phyloP scores from a whole-genome alignment of 2,329 filamentous ascomycete species.

The Clarireedia homoeocarpa region DNA sequence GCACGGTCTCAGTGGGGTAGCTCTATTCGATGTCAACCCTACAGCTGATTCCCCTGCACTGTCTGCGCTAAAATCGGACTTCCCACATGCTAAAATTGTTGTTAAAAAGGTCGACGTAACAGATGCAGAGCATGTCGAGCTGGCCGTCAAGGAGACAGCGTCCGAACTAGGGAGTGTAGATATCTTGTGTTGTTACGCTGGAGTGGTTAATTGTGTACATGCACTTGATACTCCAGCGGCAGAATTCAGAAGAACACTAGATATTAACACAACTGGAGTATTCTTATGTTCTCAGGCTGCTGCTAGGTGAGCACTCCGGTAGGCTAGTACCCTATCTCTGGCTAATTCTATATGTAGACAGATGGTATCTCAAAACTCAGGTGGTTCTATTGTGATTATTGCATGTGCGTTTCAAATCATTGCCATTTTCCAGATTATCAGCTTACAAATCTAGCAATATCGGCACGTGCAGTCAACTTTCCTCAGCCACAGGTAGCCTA shows the following conservation, averaged over 20 bases:
- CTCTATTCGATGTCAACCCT: constrained; percentile 49
- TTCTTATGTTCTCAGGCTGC: constrained; percentile 64
- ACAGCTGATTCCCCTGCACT: constrained; percentile 37
- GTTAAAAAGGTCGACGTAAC: constrained; percentile 52
- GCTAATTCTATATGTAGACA: background rate
- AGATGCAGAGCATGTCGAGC: constrained; percentile 38
- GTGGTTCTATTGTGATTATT: constrained; percentile 58
- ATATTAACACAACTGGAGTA: constrained; percentile 64
- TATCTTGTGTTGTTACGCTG: constrained; percentile 51
- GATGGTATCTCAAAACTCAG: constrained; percentile 22
- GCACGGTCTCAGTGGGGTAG: constrained; percentile 53
- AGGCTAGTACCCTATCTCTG: too few species aligned
- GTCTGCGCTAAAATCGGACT: constrained; percentile 40
- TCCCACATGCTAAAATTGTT: constrained; percentile 44
- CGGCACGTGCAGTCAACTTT: constrained; percentile 48
- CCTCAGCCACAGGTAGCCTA: constrained; percentile 61
- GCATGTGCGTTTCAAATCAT: constrained; percentile 34
- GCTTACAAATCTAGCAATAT: constrained; percentile 49
- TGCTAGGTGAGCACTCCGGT: constrained; percentile 30
- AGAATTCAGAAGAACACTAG: constrained; percentile 56
- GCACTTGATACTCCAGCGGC: constrained; percentile 50
- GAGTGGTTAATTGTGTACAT: constrained; percentile 55
- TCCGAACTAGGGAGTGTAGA: constrained; percentile 42
- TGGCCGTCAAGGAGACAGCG: constrained; percentile 35
- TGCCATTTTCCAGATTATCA: background rate